These are phyloP conservation scores for Paecilomyces niveus DNA, from an alignment of 2,329 filamentous ascomycete species.

Conservation along the genomic window DNA sequence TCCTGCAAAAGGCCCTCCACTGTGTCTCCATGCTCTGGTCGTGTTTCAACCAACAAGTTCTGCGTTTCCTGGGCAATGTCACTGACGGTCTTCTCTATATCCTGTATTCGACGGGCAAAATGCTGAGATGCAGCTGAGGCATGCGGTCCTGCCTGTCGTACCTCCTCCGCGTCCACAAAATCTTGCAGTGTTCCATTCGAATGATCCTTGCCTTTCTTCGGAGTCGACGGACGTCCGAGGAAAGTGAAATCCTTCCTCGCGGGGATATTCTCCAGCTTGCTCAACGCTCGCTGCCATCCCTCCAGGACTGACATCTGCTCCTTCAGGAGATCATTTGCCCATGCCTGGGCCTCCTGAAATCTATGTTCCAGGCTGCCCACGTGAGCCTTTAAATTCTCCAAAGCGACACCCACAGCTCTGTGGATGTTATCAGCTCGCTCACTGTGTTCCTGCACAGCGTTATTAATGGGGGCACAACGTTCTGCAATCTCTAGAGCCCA, in stretches of 20 bases:
- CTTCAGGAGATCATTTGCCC: constrained; percentile 38
- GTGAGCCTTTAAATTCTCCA: constrained; percentile 60
- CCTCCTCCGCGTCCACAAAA: constrained; percentile 66
- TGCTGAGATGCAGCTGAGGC: constrained; percentile 52
- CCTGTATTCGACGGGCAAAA: constrained; percentile 54
- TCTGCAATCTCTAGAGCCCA: constrained; percentile 71
- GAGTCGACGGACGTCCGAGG: constrained; percentile 32
- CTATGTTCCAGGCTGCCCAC: constrained; percentile 38
- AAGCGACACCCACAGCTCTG: constrained; percentile 73
- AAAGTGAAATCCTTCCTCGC: constrained; percentile 38
- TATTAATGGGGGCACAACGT: constrained; percentile 60
- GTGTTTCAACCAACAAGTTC: constrained; percentile 27
- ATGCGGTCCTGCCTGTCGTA: constrained; percentile 63
- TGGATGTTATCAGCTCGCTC: constrained; percentile 50
- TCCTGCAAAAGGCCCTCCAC: constrained; percentile 67
- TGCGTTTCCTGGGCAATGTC: constrained; percentile 53
- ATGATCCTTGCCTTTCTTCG: constrained; percentile 36
- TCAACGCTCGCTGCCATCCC: constrained; percentile 34
- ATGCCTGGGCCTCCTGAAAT: constrained; percentile 39
- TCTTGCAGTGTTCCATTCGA: constrained; percentile 59
- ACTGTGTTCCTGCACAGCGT: constrained; percentile 50
- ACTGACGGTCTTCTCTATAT: constrained; percentile 54
- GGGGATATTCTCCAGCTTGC: constrained; percentile 33
- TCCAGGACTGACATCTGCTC: constrained; percentile 38
- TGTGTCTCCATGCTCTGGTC: constrained; percentile 55